A percentile compares a stretch with the other conserved stretches of the same genome.
These are phyloP conservation scores for Tubosaeta brunneosetosa DNA, from an alignment of 768 basidiomycete species.

Conservation along the genomic window DNA sequence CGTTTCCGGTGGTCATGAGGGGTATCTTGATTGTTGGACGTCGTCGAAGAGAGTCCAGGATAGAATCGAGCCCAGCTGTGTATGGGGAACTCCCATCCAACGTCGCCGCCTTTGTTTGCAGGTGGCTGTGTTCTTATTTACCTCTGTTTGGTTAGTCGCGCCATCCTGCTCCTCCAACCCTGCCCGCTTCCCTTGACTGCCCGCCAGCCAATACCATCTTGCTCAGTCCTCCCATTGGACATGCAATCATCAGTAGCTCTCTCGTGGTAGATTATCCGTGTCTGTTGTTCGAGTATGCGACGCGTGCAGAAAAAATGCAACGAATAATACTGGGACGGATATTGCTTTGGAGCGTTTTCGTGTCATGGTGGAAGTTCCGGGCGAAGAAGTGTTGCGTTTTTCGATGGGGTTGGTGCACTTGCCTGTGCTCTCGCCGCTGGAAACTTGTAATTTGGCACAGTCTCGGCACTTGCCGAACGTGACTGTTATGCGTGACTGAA, in stretches of 20 bases:
- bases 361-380: conserved; percentile 31
- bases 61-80: conserved; percentile 9
- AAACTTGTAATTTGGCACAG: conserved; percentile 19
- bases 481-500: conserved; percentile 11
- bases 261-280: neutral
- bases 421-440: conserved; percentile 17
- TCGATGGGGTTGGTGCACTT: conserved; percentile 17
- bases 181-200: conserved; percentile 21
- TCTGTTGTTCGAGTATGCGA: neutral
- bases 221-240: neutral
- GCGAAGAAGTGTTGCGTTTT: conserved; percentile 29
- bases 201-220: conserved; percentile 13
- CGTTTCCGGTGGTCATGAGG: conserved; percentile 15
- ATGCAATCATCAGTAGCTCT: neutral
- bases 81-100: conserved; percentile 18
- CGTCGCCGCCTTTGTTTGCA: conserved; percentile 30
- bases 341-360: conserved; percentile 8
- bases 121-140: conserved; percentile 29
- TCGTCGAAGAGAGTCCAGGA: conserved; percentile 21
- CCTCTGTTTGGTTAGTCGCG: conserved; percentile 22
- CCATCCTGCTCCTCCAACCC: conserved; percentile 23
- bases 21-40: conserved; percentile 21
- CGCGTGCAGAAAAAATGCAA: conserved; percentile 1
- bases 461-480: conserved; percentile 24
- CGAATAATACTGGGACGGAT: conserved; percentile 2